Evolutionary conservation across 2,329 filamentous ascomycete genomes (phyloP).

Genomic region (Fusarium bulbicola): DNA sequence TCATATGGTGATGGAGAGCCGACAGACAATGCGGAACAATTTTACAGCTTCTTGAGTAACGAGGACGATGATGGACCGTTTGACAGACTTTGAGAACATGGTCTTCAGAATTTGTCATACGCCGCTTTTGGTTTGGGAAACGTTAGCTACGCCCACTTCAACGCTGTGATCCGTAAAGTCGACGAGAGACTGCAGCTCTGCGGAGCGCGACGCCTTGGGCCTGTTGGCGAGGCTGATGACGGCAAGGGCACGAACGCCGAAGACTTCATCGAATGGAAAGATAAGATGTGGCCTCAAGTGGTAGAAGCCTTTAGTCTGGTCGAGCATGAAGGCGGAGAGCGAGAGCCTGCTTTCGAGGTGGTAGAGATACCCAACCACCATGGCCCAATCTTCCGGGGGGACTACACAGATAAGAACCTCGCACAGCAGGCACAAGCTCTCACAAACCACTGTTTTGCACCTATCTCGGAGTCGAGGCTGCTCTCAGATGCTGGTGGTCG

Average conservation of each 20-base stretch:
- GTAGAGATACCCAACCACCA: accelerated
- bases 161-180: background rate
- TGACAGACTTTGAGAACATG: background rate
- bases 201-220: background rate
- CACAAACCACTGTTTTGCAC: background rate
- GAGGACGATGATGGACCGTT: background rate
- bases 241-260: background rate
- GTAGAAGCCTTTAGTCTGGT: accelerated
- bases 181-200: background rate
- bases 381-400: background rate
- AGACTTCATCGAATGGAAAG: background rate
- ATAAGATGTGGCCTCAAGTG: background rate
- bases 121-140: background rate
- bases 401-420: background rate
- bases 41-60: background rate
- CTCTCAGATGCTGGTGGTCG: background rate
- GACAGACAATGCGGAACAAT: background rate
- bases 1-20: background rate
- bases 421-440: background rate
- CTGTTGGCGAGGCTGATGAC: background rate
- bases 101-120: background rate
- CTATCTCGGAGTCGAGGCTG: background rate
- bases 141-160: background rate
- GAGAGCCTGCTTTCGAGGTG: background rate
- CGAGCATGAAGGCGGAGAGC: background rate